Evolutionary conservation across 2,329 filamentous ascomycete genomes (phyloP), one percentile per base, ranked within the genome.

Genomic region (Alternaria hordeiaustralica): DNA sequence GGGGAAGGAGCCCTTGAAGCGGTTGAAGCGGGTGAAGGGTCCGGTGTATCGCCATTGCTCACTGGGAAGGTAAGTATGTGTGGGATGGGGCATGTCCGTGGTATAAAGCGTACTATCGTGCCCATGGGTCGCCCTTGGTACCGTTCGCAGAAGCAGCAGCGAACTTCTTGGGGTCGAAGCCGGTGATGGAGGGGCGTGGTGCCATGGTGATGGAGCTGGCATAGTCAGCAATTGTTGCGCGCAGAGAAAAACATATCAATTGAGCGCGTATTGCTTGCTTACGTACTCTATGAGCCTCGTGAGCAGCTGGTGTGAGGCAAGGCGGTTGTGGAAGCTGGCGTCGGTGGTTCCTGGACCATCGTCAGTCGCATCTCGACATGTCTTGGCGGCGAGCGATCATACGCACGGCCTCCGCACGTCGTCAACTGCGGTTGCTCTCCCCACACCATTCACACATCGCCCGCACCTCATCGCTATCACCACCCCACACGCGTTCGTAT

Each of bases 11-110:
- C 87, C 85, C 84, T 90, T 94, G 86, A 97, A 96, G 74, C 96
- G 91, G 84, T 97, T 97, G 84, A 86, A 92, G 74, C 95, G 89
- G 70, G 90, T 91, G 86, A 97, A 98, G 58, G 88, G 90, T 68
- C 95, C 96, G 36, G 87, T 90, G 86, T 97, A 97, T 82, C 96
- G 88, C 96, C 96, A 99, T 78, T 92, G 88, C 85, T 99, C 96
- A 78, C 96, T 99, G 80, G 49, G 23, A 30, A 45, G 18, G 46
- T 79, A 53, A 77, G 72, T 66, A 65, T 60, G 45, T 20, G 49
- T 26, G 45, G 20, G 2, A 6, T n/a, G 8, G 18, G n/a, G 9
- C 5, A 18, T 11, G 3, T 6, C n/a, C 5, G 26, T 9, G 4
- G 11, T 10, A 30, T 13, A 18, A 47, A 46, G 47, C 86, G 73